Evolutionary conservation across 148 eudicot genomes (phyloP).

Genomic region (Rhododendron williamsianum): DNA sequence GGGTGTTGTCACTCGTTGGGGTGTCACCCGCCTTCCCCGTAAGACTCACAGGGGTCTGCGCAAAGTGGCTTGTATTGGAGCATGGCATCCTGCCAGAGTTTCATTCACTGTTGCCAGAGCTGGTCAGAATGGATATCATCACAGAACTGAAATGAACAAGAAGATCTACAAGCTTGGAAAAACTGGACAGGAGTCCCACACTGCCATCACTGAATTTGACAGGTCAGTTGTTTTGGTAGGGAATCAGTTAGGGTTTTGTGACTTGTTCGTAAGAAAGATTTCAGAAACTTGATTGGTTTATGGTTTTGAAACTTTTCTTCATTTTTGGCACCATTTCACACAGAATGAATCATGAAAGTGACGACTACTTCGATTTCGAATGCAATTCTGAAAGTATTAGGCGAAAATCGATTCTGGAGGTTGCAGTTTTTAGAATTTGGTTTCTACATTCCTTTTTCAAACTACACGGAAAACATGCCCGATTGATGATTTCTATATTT

Average conservation of each 20-base stretch:
- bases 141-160: constrained; percentile 80
- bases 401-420: background rate
- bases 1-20: constrained; percentile 91
- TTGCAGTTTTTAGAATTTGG: background rate
- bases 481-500: background rate
- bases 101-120: constrained; percentile 85
- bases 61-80: constrained; percentile 38
- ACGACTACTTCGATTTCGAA: background rate
- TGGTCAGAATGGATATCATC: constrained; percentile 84
- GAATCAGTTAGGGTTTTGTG: background rate
- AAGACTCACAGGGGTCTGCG: constrained; percentile 90
- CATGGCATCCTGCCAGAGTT: constrained; percentile 82
- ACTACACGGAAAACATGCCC: background rate
- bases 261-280: background rate
- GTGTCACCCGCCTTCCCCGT: constrained; percentile 82
- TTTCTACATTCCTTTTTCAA: background rate
- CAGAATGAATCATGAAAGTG: background rate
- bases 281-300: background rate
- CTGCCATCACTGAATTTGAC: constrained; percentile 65
- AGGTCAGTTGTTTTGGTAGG: constrained; percentile 30
- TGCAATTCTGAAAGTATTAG: background rate
- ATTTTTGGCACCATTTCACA: background rate
- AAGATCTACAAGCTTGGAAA: constrained; percentile 34
- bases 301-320: background rate
- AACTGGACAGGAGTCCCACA: constrained; percentile 52